These are phyloP conservation scores for Rubroshorea leprosula DNA, from an alignment of 345 rosid genomes.

Conservation along the genomic window DNA sequence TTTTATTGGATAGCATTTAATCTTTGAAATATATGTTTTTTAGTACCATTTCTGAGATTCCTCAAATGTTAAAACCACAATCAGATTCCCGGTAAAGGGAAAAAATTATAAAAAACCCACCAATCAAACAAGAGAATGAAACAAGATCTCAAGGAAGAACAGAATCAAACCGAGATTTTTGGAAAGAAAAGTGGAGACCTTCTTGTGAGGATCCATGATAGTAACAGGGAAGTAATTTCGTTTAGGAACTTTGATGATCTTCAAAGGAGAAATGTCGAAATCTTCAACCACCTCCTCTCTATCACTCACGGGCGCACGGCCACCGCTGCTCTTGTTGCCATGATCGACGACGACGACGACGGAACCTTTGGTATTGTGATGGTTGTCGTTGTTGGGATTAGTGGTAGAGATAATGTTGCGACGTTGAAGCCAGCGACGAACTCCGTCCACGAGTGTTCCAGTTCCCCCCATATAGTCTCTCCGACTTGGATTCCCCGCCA, in stretches of 20 bases:
- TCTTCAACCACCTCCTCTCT: constrained; percentile 28
- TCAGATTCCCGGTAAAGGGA: too few relatives aligned
- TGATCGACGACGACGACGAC: not conserved
- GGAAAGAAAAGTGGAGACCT: constrained; percentile 36
- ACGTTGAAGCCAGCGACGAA: constrained; percentile 90
- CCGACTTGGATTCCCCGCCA: constrained; percentile 21
- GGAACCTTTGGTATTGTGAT: not conserved
- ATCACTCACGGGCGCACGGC: not conserved
- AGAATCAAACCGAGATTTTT: not conserved
- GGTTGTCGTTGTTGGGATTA: constrained; percentile 18
- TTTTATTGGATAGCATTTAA: too few relatives aligned
- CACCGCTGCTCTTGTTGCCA: not conserved
- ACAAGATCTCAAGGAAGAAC: not conserved
- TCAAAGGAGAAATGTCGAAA: constrained; percentile 48
- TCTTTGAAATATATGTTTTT: too few relatives aligned
- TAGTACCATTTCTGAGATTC: not conserved
- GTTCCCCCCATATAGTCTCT: constrained; percentile 54
- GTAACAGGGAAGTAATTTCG: constrained; percentile 28
- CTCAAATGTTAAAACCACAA: not conserved
- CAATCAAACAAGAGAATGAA: not conserved
- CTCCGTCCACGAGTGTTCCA: constrained; percentile 71
- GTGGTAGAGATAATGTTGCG: constrained; percentile 32
- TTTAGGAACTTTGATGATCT: constrained; percentile 51
- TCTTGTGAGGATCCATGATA: constrained; percentile 68
- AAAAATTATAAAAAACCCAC: too few relatives aligned